Percentiles rank a stretch among this genome's conserved stretches.
These are phyloP conservation scores for Ajuga reptans DNA, from an alignment of 305 asterid species.

Conservation along the genomic window DNA sequence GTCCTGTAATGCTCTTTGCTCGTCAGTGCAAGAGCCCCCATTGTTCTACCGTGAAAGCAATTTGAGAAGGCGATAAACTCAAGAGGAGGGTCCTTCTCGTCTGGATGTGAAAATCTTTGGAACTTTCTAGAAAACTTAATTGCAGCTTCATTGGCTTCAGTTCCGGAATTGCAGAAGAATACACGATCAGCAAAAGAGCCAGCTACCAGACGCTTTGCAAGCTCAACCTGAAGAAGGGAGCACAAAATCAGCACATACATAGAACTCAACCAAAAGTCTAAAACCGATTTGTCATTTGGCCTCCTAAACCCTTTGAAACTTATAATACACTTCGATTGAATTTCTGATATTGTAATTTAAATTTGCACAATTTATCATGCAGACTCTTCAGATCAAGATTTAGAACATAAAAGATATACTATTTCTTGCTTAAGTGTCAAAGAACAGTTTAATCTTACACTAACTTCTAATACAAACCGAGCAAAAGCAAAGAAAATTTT, in stretches of 20 bases:
- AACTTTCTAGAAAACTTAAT: background rate
- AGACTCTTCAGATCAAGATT: background rate
- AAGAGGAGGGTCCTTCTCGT: conserved; percentile 44
- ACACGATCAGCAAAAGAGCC: conserved; percentile 86
- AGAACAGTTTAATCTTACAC: background rate
- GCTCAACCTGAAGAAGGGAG: conserved; percentile 56
- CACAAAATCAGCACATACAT: too few species aligned
- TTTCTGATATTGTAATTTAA: background rate
- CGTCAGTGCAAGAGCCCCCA: conserved; percentile 95
- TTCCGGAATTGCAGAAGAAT: conserved; percentile 88
- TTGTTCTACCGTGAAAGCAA: conserved; percentile 89
- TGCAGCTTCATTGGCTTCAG: conserved; percentile 45
- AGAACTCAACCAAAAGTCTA: background rate
- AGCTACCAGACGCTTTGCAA: conserved; percentile 66
- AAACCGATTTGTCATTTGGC: background rate
- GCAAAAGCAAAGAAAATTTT: background rate
- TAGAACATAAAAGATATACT: background rate
- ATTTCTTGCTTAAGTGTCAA: background rate
- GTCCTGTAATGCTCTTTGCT: conserved; percentile 82
- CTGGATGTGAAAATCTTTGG: background rate
- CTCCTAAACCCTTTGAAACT: too few species aligned
- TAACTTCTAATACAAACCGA: background rate
- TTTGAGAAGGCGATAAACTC: conserved; percentile 75
- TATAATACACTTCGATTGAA: background rate
- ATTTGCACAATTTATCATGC: background rate